A percentile compares a stretch with the other conserved stretches of the same genome.
These are phyloP conservation scores for Penicillium sp. DNA, from an alignment of 2,329 filamentous ascomycete genomes.

Conservation along the genomic window DNA sequence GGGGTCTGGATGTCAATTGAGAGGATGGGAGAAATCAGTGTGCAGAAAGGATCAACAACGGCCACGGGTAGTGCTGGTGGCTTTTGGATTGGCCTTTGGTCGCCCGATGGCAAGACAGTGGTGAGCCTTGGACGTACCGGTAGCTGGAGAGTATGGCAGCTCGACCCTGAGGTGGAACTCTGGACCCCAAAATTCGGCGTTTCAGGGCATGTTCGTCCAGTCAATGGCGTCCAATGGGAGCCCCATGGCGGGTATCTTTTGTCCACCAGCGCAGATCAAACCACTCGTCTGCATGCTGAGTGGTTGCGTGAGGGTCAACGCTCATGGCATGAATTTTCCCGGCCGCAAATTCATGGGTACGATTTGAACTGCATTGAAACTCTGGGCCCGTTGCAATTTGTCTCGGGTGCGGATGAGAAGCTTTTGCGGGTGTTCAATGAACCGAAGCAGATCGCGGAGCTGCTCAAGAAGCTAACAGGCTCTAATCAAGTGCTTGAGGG, in stretches of 20 bases:
- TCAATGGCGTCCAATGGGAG: conserved; percentile 80
- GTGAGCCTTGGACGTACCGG: conserved; percentile 84
- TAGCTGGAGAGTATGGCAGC: conserved; percentile 83
- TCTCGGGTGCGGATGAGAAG: conserved; percentile 95
- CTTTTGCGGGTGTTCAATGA: conserved; percentile 92
- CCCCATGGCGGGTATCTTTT: conserved; percentile 75
- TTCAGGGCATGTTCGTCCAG: conserved; percentile 75
- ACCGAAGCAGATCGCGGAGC: conserved; percentile 71
- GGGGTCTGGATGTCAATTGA: conserved; percentile 87
- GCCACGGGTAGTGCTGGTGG: conserved; percentile 93
- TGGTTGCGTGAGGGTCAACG: conserved; percentile 55
- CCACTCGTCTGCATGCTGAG: conserved; percentile 74
- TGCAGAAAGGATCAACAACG: conserved; percentile 91
- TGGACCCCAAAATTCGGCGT: conserved; percentile 76
- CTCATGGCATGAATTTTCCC: conserved; percentile 92
- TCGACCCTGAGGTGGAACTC: conserved; percentile 53
- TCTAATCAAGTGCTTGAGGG: conserved; percentile 43
- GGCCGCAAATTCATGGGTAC: conserved; percentile 96
- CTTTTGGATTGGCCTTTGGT: conserved; percentile 95
- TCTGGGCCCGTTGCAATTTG: conserved; percentile 67
- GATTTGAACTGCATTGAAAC: conserved; percentile 90
- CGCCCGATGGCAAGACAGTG: conserved; percentile 66
- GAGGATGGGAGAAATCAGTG: conserved; percentile 85
- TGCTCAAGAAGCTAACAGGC: conserved; percentile 64
- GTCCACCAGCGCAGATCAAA: conserved; percentile 87